phyloP scores from a whole-genome alignment of 805 yeast species.

The Allodekkera sacchari region DNA sequence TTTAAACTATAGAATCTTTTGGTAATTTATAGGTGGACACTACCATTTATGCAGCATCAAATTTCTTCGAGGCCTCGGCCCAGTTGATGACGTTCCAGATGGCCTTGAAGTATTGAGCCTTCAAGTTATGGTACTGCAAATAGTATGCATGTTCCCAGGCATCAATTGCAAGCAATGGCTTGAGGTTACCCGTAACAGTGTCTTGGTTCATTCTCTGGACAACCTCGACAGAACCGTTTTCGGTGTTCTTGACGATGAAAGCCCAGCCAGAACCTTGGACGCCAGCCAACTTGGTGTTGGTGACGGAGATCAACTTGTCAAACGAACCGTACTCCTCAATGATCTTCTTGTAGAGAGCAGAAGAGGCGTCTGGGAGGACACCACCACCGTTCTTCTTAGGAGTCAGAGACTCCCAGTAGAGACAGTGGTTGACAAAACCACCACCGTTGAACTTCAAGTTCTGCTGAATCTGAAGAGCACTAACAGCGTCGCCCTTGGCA shows the following conservation, averaged over 20 bases:
- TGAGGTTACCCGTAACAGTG: conserved; percentile 60
- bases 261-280: conserved; percentile 97
- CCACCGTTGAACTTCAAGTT: conserved; percentile 88
- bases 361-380: conserved; percentile 43
- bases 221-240: conserved; percentile 66
- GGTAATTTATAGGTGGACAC: too few relatives aligned
- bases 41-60: conserved; percentile 27
- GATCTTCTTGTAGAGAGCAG: conserved; percentile 54
- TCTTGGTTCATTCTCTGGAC: conserved; percentile 84
- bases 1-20: too few relatives aligned
- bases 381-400: conserved; percentile 78
- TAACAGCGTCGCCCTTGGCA: conserved; percentile 47
- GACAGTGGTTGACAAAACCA: conserved; percentile 77
- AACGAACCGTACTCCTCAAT: conserved; percentile 59
- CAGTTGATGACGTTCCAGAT: conserved; percentile 94
- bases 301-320: conserved; percentile 53
- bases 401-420: conserved; percentile 84
- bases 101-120: conserved; percentile 86
- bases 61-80: conserved; percentile 81
- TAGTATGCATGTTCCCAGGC: conserved; percentile 98
- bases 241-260: conserved; percentile 74
- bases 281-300: conserved; percentile 72
- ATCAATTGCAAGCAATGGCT: conserved; percentile 81
- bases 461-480: conserved; percentile 58
- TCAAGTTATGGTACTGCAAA: conserved; percentile 86